Conservation (phyloP, 2,329 filamentous ascomycete genomes). For the Apiospora rasikravindrae region DNA sequence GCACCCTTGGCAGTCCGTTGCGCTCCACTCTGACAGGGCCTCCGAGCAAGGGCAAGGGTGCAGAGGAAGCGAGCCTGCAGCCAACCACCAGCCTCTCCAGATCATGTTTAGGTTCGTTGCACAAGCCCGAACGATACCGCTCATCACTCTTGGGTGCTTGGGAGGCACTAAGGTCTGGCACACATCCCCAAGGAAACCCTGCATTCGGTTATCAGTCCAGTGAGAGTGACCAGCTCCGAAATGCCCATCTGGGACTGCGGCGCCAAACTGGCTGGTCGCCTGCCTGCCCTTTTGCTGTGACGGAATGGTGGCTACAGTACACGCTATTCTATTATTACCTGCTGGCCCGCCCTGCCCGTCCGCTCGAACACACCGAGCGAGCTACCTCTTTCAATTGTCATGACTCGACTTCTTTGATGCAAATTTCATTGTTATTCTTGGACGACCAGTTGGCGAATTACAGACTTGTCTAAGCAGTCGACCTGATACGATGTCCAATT, state of each 20-base stretch:
- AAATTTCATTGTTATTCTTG: not conserved
- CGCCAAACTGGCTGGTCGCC: not conserved
- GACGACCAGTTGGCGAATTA: not conserved
- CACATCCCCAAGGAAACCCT: not conserved
- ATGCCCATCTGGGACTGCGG: constrained; percentile 5
- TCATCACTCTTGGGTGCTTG: not conserved
- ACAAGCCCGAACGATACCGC: constrained; percentile 14
- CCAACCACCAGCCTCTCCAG: not conserved
- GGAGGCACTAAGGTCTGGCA: not conserved
- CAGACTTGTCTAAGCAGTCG: not conserved
- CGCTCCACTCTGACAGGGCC: constrained; percentile 6
- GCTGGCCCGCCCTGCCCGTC: not conserved
- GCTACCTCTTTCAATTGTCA: not conserved
- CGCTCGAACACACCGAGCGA: not conserved
- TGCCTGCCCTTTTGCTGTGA: not conserved
- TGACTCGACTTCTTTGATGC: not conserved
- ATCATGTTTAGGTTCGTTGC: constrained; percentile 13
- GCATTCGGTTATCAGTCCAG: constrained; percentile 16
- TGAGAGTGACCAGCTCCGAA: constrained; percentile 7
- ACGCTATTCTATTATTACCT: constrained; percentile 5
- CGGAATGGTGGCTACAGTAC: constrained; percentile 7
- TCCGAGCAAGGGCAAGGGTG: not conserved
- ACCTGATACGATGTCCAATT: not conserved
- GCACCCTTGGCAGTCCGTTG: not conserved
- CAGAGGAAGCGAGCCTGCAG: not conserved